Base-by-base conservation (phyloP, 2,329 filamentous ascomycete genomes). In the Acephala macrosclerotiorum region DNA sequence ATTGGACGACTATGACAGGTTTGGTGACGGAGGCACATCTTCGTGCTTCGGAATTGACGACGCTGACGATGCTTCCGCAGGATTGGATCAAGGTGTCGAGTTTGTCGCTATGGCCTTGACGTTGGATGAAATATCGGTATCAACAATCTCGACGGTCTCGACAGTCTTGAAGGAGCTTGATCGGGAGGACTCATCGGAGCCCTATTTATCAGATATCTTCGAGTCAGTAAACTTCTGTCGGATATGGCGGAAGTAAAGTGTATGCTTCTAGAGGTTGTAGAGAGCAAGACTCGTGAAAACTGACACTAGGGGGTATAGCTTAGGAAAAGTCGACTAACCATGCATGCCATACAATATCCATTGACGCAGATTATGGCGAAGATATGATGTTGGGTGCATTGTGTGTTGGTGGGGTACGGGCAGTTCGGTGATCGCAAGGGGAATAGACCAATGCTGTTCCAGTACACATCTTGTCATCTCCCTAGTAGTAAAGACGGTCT, bases 81-180 rank as follows among this genome's bases (percentile, higher is more conserved):
- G 49, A 53, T 33, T 53, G 25, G 49, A 33, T 53, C 49, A 53
- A 29, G 14, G 26, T 33, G 26, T 53, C 49, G 49, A 53, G 49
- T n/a, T 53, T 53, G 14, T 26, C 22, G 2, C 49, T 25, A 53
- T 53, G 14, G 49, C 49, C 22, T 53, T 53, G 49, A 53, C 49
- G 26, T 53, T 25, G 5, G 26, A 53, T 2, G 49, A 53, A 6
- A 53, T 25, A 33, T 53, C 49, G 18, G 12, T 53, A 7, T 29
- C 49, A 7, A 33, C 49, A 14, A 9, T 53, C 22, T 53, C 49
- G 12, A 33, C 49, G 18, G 22, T 53, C 22, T 53, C 49, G 7
- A 18, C 26, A 7, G 11, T 53, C 25, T 29, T 29, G 14, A 18
- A 29, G 12, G 49, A 29, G 49, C 25, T n/a, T 1, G 49, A 16